Conservation (phyloP, 1,284 basidiomycete genomes). For the Filobasidium uniguttulatum region DNA sequence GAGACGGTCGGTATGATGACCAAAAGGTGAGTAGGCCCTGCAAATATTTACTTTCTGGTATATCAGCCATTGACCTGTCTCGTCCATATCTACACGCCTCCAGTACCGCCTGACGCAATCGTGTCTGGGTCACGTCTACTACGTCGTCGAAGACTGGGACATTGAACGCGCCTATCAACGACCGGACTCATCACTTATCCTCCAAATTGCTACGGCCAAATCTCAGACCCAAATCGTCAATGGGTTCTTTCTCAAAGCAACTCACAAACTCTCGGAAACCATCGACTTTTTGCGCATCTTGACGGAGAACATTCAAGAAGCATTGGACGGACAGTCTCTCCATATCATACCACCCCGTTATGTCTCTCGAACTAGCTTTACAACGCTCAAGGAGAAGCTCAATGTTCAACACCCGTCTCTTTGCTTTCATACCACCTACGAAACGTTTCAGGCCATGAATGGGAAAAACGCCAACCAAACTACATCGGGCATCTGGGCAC, state of each 20-base stretch:
- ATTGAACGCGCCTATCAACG: constrained; percentile 22
- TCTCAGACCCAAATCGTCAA: constrained; percentile 45
- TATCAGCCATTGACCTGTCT: too few species aligned
- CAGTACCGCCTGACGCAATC: constrained; percentile 42
- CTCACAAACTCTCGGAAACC: constrained; percentile 40
- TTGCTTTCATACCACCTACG: constrained; percentile 39
- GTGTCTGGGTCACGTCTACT: constrained; percentile 41
- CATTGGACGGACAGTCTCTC: constrained; percentile 21
- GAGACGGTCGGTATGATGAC: constrained; percentile 44
- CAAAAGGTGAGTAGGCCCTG: constrained; percentile 40
- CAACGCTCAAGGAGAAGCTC: constrained; percentile 30
- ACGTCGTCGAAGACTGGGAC: constrained; percentile 45
- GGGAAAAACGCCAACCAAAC: constrained; percentile 40
- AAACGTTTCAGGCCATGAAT: constrained; percentile 41
- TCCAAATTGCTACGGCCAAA: constrained; percentile 36
- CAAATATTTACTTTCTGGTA: background rate
- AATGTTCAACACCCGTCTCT: constrained; percentile 23
- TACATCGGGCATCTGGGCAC: constrained; percentile 39
- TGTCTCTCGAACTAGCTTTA: constrained; percentile 27
- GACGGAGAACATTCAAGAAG: constrained; percentile 37
- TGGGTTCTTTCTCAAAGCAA: constrained; percentile 44
- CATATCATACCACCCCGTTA: constrained; percentile 38
- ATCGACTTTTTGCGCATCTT: constrained; percentile 41
- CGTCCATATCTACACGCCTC: background rate
- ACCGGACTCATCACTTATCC: constrained; percentile 18